Evolutionary conservation across 2,329 filamentous ascomycete genomes (phyloP), one percentile per base, ranked within the genome.

Genomic region (Coniochaeta sp.): DNA sequence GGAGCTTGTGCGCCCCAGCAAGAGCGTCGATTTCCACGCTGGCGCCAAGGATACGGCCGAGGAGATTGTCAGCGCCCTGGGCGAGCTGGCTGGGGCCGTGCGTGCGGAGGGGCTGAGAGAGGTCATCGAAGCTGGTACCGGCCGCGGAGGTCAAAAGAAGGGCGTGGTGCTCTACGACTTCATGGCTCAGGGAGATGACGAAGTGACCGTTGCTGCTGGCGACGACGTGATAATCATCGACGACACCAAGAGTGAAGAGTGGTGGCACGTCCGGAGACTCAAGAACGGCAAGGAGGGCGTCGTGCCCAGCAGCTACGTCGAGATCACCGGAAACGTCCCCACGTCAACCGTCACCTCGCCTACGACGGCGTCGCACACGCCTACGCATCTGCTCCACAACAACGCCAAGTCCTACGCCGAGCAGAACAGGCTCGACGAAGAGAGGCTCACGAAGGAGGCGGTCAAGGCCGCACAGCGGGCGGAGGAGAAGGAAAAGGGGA

Each of bases 201-300:
- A 99, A 74, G 93, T 99, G 56, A 96, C 91, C 0, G 95, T 99
- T 55, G 87, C 85, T 28, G 83, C 89, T 24, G 95, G 89, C 44
- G 95, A 99, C 70, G 93, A 99, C 70, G 93, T 99, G 44, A 78
- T 96, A 50, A 80, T 99, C 59, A 73, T 98, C 60, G 93, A 99
- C 70, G 92, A 97, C 69, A 85, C 81, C 36, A 95, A 93, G 75
- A 97, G 93, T 64, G 92, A 97, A 62, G 95, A 99, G 71, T 99
- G 95, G 95, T 98, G 95, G 93, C 92, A 95, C 79, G 91, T 99
- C 38, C 86, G 90, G 62, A 86, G 93, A 38, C 70, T 97, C 64
- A 96, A 92, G 77, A 98, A 92, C 71, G 91, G 91, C 67, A 95
- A 92, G 71, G 91, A 97, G 76, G 95, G 95, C 43, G 95, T 99